Evolutionary conservation across 2,329 filamentous ascomycete species (phyloP), one percentile per base, ranked within the genome.

Genomic region (Phialophora macrospora): DNA sequence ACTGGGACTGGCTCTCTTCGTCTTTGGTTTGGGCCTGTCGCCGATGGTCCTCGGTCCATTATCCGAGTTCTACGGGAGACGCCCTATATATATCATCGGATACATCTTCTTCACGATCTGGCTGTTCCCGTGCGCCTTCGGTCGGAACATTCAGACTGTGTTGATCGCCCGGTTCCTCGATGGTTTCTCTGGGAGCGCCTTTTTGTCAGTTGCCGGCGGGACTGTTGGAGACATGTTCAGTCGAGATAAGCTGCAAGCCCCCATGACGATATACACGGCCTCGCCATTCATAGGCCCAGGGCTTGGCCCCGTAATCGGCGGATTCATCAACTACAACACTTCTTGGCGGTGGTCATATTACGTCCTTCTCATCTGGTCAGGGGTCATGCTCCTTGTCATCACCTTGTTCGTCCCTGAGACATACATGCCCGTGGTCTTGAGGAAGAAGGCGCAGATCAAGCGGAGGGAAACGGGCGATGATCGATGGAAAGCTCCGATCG

Each of bases 111-210:
- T 93, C 76, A 73, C 93, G 56, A 85, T 96, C 68, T 96, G 90
- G 86, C 79, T 95, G 64, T 87, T 96, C 58, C 92, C 92, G 0
- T 91, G 89, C 69, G 92, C 92, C 0, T 87, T 93, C 22, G 90
- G 91, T n/a, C 80, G 82, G 62, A 96, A 96, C 73, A 90, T 93
- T n/a, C 80, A 87, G 70, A 95, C 92, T 4, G 87, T 96, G 81
- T 79, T 97, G 59, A 80, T 96, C 14, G 83, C 84, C 17, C 87
- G 93, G 5, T 97, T 97, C 76, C 83, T 97, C 67, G 77, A 76
- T 68, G 79, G 79, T 11, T 65, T 81, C 20, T 74, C 77, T 26
- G 79, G 79, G 24, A 87, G 85, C 68, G 85, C 87, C 2, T 90
- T 90, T 70, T 75, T 90, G 65, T 85, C 85, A 58, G 90, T 95